Base-by-base conservation (phyloP, 495 filamentous ascomycete genomes). In the Daldinia vernicosa region DNA sequence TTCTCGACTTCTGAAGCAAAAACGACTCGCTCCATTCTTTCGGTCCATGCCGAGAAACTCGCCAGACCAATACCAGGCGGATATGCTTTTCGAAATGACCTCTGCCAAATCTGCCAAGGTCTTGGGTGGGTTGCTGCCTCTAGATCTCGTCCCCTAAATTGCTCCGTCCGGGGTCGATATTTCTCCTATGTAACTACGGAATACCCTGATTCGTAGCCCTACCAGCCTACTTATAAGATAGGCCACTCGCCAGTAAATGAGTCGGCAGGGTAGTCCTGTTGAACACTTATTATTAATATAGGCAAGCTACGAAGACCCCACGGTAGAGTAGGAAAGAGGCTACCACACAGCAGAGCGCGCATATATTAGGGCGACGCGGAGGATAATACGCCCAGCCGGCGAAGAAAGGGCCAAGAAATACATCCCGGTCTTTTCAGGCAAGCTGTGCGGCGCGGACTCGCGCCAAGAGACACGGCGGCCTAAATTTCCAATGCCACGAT, bases 81-180 rank as follows among this genome's bases (percentile, higher is more conserved):
- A 35, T 6, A 43, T 33, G n/a, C 70, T 53, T 63, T 54, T 47
- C 0, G 28, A 62, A 32, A 66, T 69, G 65, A 58, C 61, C 62
- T 69, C 61, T 61, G 58, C 70, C 66, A 69, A 66, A 69, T 52
- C 61, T 39, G 66, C 70, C 70, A 73, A 69, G 70, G 61, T 50
- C 66, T 73, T 73, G 66, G 70, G 70, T 72, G 33, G 64, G 54
- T 68, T 65, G 64, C 60, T 33, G 53, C 53, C 45, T 60, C 47
- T 39, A 68, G 69, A 72, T 72, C 59, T 72, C 50, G 54, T 64
- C 40, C 52, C 52, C 52, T 54, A 63, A 54, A 67, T 67, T 71
- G 58, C 63, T 35, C 45, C n/a, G 55, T 56, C 47, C 33, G 50
- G 63, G 54, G 47, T 67, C 28, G 60, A 61, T 37, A 47, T 62